These are phyloP conservation scores for Polyporus tsugae DNA, from an alignment of 1,284 basidiomycete species.

Conservation along the genomic window DNA sequence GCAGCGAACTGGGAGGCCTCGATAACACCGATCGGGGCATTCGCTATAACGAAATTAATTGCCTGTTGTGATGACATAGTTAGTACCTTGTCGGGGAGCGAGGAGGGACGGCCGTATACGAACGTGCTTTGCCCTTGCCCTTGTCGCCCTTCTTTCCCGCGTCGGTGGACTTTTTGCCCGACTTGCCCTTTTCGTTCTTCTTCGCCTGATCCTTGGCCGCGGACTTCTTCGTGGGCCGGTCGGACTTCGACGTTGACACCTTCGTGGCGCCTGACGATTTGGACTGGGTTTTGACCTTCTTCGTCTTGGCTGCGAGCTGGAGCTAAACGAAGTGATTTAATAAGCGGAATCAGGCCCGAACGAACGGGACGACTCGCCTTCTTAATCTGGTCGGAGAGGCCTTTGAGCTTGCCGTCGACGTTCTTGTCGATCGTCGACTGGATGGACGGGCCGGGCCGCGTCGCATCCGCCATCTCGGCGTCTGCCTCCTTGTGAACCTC, in stretches of 20 bases:
- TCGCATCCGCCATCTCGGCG: slow-evolving; percentile 31
- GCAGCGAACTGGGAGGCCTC: not conserved
- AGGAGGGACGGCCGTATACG: not conserved
- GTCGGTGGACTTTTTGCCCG: not conserved
- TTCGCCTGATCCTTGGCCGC: not conserved
- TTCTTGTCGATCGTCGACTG: slow-evolving; percentile 34
- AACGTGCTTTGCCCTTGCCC: slow-evolving; percentile 1
- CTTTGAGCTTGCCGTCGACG: slow-evolving; percentile 19
- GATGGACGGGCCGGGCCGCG: slow-evolving; percentile 31
- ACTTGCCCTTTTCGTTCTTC: not conserved
- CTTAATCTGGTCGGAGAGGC: not conserved
- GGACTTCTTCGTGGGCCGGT: not conserved
- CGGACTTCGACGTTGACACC: not conserved
- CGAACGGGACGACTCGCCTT: not conserved
- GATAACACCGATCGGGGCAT: not conserved
- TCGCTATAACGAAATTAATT: not conserved
- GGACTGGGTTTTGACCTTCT: slow-evolving; percentile 2
- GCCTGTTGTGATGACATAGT: slow-evolving; percentile 3
- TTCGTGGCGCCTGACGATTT: not conserved
- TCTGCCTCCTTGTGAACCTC: not conserved
- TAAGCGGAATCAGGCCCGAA: not conserved
- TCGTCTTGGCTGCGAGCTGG: not conserved
- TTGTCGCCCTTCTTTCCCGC: not conserved
- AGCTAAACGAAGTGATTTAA: not conserved
- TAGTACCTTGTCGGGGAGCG: not conserved